These are phyloP conservation scores for Colletotrichum sp. DNA, from an alignment of 2,329 filamentous ascomycete species.

Conservation along the genomic window DNA sequence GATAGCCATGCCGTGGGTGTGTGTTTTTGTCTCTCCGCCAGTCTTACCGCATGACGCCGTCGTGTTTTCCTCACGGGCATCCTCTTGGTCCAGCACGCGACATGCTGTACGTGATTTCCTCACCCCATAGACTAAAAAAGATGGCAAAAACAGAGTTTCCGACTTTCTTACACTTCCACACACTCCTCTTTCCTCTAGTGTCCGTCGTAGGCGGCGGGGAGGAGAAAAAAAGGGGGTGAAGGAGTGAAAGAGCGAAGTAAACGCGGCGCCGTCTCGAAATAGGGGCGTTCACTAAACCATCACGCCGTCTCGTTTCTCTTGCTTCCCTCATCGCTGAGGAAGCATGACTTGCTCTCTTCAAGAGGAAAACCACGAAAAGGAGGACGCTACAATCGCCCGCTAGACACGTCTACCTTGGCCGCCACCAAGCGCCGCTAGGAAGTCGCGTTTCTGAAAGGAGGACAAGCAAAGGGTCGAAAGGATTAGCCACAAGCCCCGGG, in stretches of 20 bases:
- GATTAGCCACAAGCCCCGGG: background rate
- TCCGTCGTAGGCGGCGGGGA: background rate
- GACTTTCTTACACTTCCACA: background rate
- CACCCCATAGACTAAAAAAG: background rate
- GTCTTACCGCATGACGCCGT: constrained; percentile 19
- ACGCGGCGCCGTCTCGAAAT: constrained; percentile 2
- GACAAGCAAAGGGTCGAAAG: background rate
- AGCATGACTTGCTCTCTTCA: background rate
- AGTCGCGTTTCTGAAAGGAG: background rate
- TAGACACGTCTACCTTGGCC: background rate
- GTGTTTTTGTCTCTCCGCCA: background rate
- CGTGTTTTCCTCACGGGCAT: background rate
- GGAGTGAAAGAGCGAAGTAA: background rate
- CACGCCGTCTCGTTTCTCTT: background rate
- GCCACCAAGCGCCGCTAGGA: background rate
- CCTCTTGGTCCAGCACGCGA: background rate
- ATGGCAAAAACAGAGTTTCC: background rate
- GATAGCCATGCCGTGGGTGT: background rate
- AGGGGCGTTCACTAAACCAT: background rate
- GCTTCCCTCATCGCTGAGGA: background rate
- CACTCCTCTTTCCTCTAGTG: background rate
- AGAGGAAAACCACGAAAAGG: background rate
- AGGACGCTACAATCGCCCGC: background rate
- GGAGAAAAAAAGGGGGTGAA: background rate
- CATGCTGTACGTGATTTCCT: background rate